Conservation (phyloP, 352 stramenopile genomes). For the Phytophthora hybrid region DNA sequence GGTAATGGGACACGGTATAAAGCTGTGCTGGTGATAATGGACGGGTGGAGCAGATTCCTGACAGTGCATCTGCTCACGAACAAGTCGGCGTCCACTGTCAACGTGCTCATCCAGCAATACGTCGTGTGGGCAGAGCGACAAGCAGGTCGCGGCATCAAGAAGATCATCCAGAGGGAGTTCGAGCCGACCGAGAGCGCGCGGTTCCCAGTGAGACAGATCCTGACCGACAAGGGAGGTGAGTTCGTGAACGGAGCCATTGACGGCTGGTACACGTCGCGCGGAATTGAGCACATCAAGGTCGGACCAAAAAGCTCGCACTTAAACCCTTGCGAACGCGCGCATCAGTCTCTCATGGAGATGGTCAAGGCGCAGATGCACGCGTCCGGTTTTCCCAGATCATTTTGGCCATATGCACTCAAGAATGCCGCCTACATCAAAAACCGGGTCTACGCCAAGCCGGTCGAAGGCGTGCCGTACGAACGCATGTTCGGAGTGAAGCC, state of each 20-base stretch:
- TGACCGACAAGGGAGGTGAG: too few relatives aligned
- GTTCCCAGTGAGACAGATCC: too few relatives aligned
- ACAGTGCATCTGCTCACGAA: conserved; percentile 6
- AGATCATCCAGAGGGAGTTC: conserved; percentile 13
- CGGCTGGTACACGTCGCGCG: background rate
- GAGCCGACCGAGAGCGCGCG: background rate
- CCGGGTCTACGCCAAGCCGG: conserved; percentile 1
- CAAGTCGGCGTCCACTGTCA: too few relatives aligned
- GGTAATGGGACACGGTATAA: too few relatives aligned
- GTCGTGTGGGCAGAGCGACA: too few relatives aligned
- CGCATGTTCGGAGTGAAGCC: conserved; percentile 10
- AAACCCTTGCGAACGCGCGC: conserved; percentile 2
- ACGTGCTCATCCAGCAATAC: too few relatives aligned
- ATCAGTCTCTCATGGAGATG: conserved; percentile 21
- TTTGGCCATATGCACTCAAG: conserved; percentile 19
- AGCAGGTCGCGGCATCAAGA: conserved; percentile 11
- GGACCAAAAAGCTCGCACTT: conserved; percentile 17
- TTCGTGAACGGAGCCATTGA: conserved; percentile 12
- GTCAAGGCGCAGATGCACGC: conserved; percentile 13
- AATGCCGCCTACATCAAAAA: conserved; percentile 19
- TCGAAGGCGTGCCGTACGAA: conserved; percentile 10
- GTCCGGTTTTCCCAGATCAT: conserved; percentile 4
- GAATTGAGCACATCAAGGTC: conserved; percentile 18
- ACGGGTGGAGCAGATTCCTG: conserved; percentile 11
- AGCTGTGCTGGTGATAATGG: too few relatives aligned